Base-by-base conservation (phyloP, 2,329 filamentous ascomycete species). In the Aspergillus ibericus region DNA sequence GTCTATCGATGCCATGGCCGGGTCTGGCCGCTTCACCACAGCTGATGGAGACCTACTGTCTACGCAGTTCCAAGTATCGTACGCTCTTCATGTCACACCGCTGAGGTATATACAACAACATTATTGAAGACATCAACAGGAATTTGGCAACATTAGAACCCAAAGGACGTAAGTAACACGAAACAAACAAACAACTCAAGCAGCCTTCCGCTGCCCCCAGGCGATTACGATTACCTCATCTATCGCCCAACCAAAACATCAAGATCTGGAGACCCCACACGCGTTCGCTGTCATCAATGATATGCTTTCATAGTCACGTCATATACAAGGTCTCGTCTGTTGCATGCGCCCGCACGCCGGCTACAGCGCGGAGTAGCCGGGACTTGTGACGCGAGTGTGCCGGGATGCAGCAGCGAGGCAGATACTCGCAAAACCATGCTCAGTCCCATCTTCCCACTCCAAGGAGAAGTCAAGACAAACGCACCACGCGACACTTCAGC, bases 21-120 rank as follows among this genome's bases (percentile, higher is more conserved):
- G 15, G 36, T 10, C 18, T 10, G 36, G 36, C n/a, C 10, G 5
- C 36, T 3, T 40, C 34, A n/a, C 29, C 3, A 53, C 12, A 13
- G 13, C 27, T n/a, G 12, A 9, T 5, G n/a, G 22, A 5, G 22
- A 42, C 36, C 40, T 46, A 25, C 25, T 13, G 3, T 32, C 25
- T 16, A 29, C 4, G 3, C 4, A 25, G 12, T n/a, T 48, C 36
- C 20, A 25, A 34, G 69, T 73, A 75, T 73, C 69, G 65, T 72
- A 73, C 70, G 71, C 69, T 74, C 69, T 72, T 72, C 70, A 71
- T 74, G 68, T 63, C 67, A 72, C 69, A 70, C 70, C 68, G 69
- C 68, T 67, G 61, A 55, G 69, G 66, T 75, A 75, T 75, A 73
- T 75, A 75, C 73, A 75, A 65, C 65, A 75, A 65, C 65, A 60